Conservation (phyloP, 768 basidiomycete species). For the Amanita molliuscula region DNA sequence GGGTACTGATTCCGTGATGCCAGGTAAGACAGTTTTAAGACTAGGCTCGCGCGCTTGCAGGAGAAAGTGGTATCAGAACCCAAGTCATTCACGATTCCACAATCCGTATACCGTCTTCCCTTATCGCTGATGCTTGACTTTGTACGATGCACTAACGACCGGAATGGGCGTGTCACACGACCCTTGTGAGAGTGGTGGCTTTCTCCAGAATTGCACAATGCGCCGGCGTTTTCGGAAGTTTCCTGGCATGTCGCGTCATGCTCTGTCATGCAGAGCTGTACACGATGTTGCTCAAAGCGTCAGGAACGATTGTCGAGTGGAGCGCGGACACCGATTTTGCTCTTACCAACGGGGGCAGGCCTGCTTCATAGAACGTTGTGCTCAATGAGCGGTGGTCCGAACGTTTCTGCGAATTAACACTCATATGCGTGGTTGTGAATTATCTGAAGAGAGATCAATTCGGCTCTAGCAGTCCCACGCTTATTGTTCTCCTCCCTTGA, state of each 20-base stretch:
- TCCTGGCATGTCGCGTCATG: neutral
- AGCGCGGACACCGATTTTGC: no score
- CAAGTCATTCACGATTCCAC: no score
- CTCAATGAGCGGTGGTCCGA: no score
- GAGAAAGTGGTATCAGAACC: neutral
- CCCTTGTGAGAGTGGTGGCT: neutral
- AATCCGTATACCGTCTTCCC: neutral
- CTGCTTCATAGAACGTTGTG: no score
- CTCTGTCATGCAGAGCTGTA: neutral
- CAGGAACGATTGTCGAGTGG: no score
- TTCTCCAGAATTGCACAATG: neutral
- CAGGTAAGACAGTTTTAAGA: neutral
- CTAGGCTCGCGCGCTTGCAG: neutral
- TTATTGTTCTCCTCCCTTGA: slow-evolving; percentile 8
- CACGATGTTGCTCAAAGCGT: no score
- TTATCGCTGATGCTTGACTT: neutral
- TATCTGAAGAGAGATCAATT: slow-evolving; percentile 10
- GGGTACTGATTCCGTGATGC: neutral
- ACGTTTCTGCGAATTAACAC: neutral
- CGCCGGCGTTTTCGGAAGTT: neutral
- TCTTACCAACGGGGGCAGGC: no score
- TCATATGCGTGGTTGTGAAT: neutral
- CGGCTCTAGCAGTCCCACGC: slow-evolving; percentile 19
- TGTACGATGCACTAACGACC: neutral
- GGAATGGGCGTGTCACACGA: neutral